Evolutionary conservation across 768 basidiomycete species (phyloP), one percentile per base, ranked within the genome.

Genomic region (Suillus alpinus): DNA sequence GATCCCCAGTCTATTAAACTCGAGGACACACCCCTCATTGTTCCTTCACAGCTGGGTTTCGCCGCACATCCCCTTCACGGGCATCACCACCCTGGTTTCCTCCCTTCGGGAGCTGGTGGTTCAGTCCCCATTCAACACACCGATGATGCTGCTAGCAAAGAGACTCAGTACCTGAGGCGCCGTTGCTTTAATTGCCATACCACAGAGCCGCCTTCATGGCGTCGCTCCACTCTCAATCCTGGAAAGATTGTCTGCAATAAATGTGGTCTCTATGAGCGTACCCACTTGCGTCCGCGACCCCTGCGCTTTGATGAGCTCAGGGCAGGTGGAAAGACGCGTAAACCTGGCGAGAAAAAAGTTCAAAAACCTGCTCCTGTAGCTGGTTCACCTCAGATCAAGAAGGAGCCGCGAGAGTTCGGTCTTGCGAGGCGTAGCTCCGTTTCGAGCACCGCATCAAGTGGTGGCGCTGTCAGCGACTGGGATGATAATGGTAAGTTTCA

Each of bases 211-310:
- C 92, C 92, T 7, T 87, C 85, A 29, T 94, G 92, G 92, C 87
- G 92, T 58, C 85, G 92, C 49, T 88, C 86, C 34, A 94, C 92
- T 5, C 87, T 94, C 69, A 92, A 92, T 73, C 91, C 90, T 0
- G 92, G 92, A 65, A 94, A 94, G 76, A 94, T 94, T 69, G 92
- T 94, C 49, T 94, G 92, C 83, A 94, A 94, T 82, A 94, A 94
- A 79, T 94, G 92, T 65, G 92, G 92, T 10, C 81, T 94, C 41
- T 94, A 94, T 69, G 92, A 94, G 74, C 90, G 92, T 69, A 94
- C 92, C 13, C 92, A 94, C 66, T 75, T 94, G 59, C 84, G 92
- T 26, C 85, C 92, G 5, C 82, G 92, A 13, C 92, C 92, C 8
- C 80, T 93, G 18, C 87, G 92, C 58, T 94, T 94, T 63, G 92